Percentiles rank a stretch among this genome's conserved stretches.
These are phyloP conservation scores for Leccinum variicolor DNA, from an alignment of 768 basidiomycete species.

Conservation along the genomic window DNA sequence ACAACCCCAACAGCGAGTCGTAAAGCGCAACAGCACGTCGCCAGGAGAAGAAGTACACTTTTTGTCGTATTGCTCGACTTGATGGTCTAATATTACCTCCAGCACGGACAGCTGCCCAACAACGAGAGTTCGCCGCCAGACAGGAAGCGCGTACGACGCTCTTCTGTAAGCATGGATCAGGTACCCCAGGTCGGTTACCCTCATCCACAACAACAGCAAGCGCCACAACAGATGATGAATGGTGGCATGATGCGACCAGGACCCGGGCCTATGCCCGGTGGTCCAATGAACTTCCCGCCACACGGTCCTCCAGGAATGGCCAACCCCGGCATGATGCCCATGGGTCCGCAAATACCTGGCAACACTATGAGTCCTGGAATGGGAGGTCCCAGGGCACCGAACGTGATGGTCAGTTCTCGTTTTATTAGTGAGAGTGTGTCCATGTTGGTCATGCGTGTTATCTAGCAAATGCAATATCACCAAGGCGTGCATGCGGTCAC, in stretches of 20 bases:
- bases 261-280: constrained; percentile 29
- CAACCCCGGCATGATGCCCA: constrained; percentile 32
- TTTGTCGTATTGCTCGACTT: constrained; percentile 1
- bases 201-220: constrained; percentile 32
- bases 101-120: constrained; percentile 48
- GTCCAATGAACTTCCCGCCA: constrained; percentile 34
- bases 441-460: constrained; percentile 17
- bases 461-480: constrained; percentile 31
- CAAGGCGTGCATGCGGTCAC: constrained; percentile 37
- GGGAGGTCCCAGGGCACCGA: constrained; percentile 29
- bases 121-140: constrained; percentile 57
- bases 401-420: constrained; percentile 29
- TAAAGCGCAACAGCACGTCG: constrained; percentile 59
- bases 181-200: constrained; percentile 36
- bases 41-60: constrained; percentile 56
- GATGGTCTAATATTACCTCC: neutral
- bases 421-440: neutral
- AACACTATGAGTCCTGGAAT: constrained; percentile 36
- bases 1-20: constrained; percentile 22
- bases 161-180: constrained; percentile 45
- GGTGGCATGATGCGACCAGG: constrained; percentile 39
- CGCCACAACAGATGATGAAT: constrained; percentile 37
- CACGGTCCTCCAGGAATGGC: constrained; percentile 30
- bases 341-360: constrained; percentile 32
- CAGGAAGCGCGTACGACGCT: constrained; percentile 50